phyloP scores from a whole-genome alignment of 768 basidiomycete genomes.

The Dioszegia hungarica region DNA sequence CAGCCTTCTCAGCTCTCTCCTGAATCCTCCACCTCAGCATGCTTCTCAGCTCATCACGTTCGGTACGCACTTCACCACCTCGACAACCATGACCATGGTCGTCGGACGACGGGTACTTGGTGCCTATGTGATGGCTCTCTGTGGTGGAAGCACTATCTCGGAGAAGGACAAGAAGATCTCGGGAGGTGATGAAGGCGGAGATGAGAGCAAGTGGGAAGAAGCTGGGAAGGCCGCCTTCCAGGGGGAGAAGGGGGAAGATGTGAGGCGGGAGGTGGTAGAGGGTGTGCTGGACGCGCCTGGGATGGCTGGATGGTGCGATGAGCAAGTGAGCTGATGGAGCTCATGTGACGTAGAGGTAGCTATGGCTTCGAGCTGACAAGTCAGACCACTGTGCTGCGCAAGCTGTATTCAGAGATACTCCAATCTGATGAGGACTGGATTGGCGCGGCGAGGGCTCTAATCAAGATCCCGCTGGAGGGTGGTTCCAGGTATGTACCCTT shows the following conservation, averaged over 20 bases:
- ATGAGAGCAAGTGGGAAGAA: constrained; percentile 17
- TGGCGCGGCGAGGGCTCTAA: constrained; percentile 83
- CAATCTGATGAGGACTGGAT: constrained; percentile 91
- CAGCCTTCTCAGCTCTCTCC: constrained; percentile 54
- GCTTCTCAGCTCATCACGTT: constrained; percentile 57
- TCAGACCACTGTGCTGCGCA: constrained; percentile 75
- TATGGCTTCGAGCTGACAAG: constrained; percentile 7
- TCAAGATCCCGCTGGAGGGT: constrained; percentile 86
- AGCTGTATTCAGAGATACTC: constrained; percentile 83
- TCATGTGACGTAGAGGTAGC: neutral
- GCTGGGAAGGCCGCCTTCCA: constrained; percentile 30
- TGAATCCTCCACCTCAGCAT: constrained; percentile 13
- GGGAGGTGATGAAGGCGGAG: constrained; percentile 50
- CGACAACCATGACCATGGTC: constrained; percentile 71
- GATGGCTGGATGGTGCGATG: constrained; percentile 80
- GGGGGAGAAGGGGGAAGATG: constrained; percentile 29
- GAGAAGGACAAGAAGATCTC: constrained; percentile 52
- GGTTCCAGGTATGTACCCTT: constrained; percentile 65
- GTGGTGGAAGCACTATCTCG: constrained; percentile 43
- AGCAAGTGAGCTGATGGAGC: constrained; percentile 67
- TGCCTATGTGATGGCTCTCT: constrained; percentile 60
- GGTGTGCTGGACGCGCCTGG: constrained; percentile 62
- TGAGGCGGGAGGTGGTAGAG: constrained; percentile 64
- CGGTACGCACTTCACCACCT: constrained; percentile 68
- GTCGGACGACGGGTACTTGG: constrained; percentile 81